Percentiles rank a stretch among this genome's conserved stretches.
phyloP scores from a whole-genome alignment of 2,329 filamentous ascomycete species.

The Aspergillus quadrilineatus region DNA sequence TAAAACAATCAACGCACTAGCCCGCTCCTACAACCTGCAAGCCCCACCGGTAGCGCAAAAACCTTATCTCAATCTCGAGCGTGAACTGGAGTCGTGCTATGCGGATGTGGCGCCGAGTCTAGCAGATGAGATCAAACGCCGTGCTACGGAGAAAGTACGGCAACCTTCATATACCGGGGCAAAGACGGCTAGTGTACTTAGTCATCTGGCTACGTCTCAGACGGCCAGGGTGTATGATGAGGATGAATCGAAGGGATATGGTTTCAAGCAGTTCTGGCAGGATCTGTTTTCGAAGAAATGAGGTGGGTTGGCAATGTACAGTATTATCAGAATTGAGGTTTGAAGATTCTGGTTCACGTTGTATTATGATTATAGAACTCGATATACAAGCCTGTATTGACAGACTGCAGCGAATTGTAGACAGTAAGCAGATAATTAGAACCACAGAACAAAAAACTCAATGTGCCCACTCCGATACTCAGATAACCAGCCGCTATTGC shows the following conservation, averaged over 20 bases:
- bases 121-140: conserved; percentile 68
- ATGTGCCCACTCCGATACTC: background rate
- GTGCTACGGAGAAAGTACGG: conserved; percentile 55
- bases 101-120: conserved; percentile 80
- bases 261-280: conserved; percentile 84
- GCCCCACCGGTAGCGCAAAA: conserved; percentile 90
- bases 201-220: conserved; percentile 53
- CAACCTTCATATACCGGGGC: conserved; percentile 32
- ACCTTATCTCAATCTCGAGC: conserved; percentile 79
- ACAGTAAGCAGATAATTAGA: background rate
- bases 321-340: background rate
- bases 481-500: background rate
- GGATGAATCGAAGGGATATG: conserved; percentile 69
- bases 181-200: conserved; percentile 56
- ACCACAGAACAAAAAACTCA: background rate
- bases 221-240: conserved; percentile 70
- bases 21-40: conserved; percentile 91
- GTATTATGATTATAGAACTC: background rate
- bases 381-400: background rate
- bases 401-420: background rate
- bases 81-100: conserved; percentile 78
- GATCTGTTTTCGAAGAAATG: conserved; percentile 62
- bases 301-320: background rate
- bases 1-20: conserved; percentile 72
- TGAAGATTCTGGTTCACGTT: background rate